Evolutionary conservation across 2,329 filamentous ascomycete genomes (phyloP).

Genomic region (Ophiosphaerella narmari): DNA sequence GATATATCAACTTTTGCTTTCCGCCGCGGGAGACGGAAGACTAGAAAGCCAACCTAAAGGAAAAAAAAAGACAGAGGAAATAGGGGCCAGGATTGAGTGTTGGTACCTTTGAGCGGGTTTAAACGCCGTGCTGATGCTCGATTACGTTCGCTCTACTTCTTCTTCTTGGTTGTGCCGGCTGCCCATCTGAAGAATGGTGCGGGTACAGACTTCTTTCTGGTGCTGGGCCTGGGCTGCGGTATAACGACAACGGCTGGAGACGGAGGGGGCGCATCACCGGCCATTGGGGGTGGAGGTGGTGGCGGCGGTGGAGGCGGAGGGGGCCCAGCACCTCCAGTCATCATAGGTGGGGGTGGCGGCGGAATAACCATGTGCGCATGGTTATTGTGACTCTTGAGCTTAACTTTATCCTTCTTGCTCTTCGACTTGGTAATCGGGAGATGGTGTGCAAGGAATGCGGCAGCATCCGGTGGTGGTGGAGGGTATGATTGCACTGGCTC

Average conservation of each 20-base stretch:
- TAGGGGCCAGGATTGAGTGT: not conserved
- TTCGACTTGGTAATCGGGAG: conserved; percentile 16
- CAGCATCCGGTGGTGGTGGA: conserved; percentile 20
- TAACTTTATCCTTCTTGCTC: conserved; percentile 16
- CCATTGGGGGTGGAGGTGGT: conserved; percentile 8
- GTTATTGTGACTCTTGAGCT: conserved; percentile 15
- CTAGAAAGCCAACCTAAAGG: too few species aligned
- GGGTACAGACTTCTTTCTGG: conserved; percentile 14
- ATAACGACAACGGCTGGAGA: conserved; percentile 13
- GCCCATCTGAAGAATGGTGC: conserved; percentile 31
- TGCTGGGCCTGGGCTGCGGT: conserved; percentile 1
- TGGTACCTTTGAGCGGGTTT: not conserved
- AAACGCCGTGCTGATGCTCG: not conserved
- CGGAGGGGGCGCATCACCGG: conserved; percentile 12
- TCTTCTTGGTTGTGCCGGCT: conserved; percentile 16
- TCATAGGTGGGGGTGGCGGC: not conserved
- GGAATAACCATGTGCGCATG: conserved; percentile 13
- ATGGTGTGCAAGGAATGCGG: conserved; percentile 14
- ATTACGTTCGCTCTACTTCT: conserved; percentile 6
- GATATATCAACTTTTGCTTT: not conserved
- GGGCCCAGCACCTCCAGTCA: not conserved
- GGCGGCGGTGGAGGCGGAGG: conserved; percentile 5
- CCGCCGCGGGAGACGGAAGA: too few species aligned
- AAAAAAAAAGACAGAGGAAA: not conserved
- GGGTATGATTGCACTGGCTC: conserved; percentile 10